Percentiles rank a stretch among this genome's conserved stretches.
Conservation (phyloP, 2,329 filamentous ascomycete genomes). For the Elsinoe necatrix region DNA sequence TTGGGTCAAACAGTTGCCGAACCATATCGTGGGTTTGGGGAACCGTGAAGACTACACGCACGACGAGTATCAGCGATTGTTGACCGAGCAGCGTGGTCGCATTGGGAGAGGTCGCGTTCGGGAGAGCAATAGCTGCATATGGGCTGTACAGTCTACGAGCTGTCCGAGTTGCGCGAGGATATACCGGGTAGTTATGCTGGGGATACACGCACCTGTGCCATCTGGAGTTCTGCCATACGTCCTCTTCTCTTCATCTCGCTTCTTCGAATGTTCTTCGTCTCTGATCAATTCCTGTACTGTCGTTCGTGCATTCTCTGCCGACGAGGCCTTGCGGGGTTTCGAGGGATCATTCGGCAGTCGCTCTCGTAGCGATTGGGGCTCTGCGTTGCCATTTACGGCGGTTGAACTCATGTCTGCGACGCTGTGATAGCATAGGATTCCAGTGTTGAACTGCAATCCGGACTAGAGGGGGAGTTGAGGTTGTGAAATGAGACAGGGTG, state of each 20-base stretch:
- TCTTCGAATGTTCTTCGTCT: slow-evolving; percentile 38
- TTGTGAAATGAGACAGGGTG: neutral
- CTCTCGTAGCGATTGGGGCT: slow-evolving; percentile 35
- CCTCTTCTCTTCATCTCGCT: slow-evolving; percentile 54
- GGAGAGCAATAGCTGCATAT: slow-evolving; percentile 14
- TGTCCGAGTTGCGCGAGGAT: neutral
- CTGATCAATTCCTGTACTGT: slow-evolving; percentile 44
- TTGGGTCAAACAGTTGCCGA: slow-evolving; percentile 87
- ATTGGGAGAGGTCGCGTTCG: slow-evolving; percentile 3
- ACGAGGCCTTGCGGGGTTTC: slow-evolving; percentile 25
- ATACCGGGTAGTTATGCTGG: neutral
- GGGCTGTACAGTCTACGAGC: slow-evolving; percentile 11
- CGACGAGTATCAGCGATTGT: slow-evolving; percentile 11
- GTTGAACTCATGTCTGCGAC: slow-evolving; percentile 13
- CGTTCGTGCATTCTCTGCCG: slow-evolving; percentile 36
- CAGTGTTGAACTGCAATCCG: slow-evolving; percentile 11
- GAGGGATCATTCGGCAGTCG: slow-evolving; percentile 33
- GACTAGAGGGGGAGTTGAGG: neutral
- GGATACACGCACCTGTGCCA: slow-evolving; percentile 66
- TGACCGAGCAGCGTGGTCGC: neutral
- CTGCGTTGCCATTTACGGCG: slow-evolving; percentile 8
- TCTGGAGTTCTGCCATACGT: slow-evolving; percentile 87
- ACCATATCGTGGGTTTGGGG: slow-evolving; percentile 98
- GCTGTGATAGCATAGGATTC: neutral
- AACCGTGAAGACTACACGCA: slow-evolving; percentile 73